These are phyloP conservation scores for Claviceps maximensis DNA, from an alignment of 2,329 filamentous ascomycete genomes.

Conservation along the genomic window DNA sequence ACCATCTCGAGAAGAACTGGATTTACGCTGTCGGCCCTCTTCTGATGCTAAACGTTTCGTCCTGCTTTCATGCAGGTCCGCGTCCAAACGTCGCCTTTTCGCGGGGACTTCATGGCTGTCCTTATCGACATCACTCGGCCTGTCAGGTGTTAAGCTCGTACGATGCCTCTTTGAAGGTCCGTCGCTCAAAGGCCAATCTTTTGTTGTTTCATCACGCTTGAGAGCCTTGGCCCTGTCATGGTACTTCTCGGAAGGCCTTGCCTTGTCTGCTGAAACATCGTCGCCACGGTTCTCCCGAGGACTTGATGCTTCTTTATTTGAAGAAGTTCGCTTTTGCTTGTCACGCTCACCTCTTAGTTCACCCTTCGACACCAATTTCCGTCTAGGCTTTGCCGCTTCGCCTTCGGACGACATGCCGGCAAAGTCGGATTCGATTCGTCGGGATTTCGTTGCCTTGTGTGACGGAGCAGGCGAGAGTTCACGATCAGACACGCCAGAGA, in stretches of 20 bases:
- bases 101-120: constrained; percentile 36
- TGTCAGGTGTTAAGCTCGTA: constrained; percentile 44
- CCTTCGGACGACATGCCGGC: constrained; percentile 41
- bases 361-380: constrained; percentile 50
- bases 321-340: constrained; percentile 36
- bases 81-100: constrained; percentile 46
- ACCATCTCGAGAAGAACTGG: constrained; percentile 27
- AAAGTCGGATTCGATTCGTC: constrained; percentile 40
- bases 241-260: constrained; percentile 38
- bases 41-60: constrained; percentile 29
- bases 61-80: constrained; percentile 37
- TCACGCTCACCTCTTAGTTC: constrained; percentile 47
- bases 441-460: constrained; percentile 36
- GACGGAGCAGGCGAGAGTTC: constrained; percentile 36
- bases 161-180: constrained; percentile 43
- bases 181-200: constrained; percentile 40
- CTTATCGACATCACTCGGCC: constrained; percentile 36
- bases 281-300: constrained; percentile 37
- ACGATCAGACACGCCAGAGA: constrained; percentile 36
- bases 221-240: constrained; percentile 47
- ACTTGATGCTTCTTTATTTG: constrained; percentile 38
- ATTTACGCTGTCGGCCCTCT: constrained; percentile 33
- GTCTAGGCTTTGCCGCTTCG: constrained; percentile 43
- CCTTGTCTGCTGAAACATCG: constrained; percentile 34
- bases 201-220: constrained; percentile 44